phyloP scores from a whole-genome alignment of 2,329 filamentous ascomycete genomes.

The Alternaria panax region DNA sequence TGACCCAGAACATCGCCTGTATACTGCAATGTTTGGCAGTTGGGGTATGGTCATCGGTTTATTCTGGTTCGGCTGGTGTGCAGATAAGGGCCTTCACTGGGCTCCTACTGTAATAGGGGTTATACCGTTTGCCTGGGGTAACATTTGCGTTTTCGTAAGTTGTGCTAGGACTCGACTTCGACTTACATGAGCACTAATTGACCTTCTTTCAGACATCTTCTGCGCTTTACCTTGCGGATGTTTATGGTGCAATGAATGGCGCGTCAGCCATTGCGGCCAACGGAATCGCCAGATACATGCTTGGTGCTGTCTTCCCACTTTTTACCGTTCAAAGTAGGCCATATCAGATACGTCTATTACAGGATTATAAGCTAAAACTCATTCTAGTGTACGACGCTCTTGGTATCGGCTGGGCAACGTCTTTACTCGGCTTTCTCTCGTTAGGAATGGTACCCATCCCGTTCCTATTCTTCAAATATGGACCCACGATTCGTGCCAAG shows the following conservation, averaged over 20 bases:
- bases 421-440: conserved; percentile 51
- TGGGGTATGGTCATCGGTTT: conserved; percentile 61
- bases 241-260: conserved; percentile 44
- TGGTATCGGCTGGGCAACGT: conserved; percentile 51
- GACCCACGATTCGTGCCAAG: conserved; percentile 31
- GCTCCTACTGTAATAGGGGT: conserved; percentile 58
- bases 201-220: conserved; percentile 28
- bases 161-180: too few relatives aligned
- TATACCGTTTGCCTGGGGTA: conserved; percentile 66
- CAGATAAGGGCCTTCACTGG: conserved; percentile 57
- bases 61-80: conserved; percentile 69
- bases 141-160: conserved; percentile 66
- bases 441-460: conserved; percentile 44
- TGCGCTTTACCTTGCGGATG: conserved; percentile 41
- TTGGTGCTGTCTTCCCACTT: conserved; percentile 47
- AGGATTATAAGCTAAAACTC: not conserved
- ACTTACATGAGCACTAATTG: not conserved
- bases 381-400: conserved; percentile 42
- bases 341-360: not conserved
- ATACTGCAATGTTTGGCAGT: conserved; percentile 66
- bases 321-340: conserved; percentile 49
- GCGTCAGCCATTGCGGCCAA: conserved; percentile 51
- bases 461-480: conserved; percentile 38
- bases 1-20: conserved; percentile 65
- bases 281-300: conserved; percentile 48